Percentiles rank a stretch among this genome's conserved stretches.
Evolutionary conservation across 2,329 filamentous ascomycete genomes (phyloP).

Genomic region (Xylariaceae sp.): DNA sequence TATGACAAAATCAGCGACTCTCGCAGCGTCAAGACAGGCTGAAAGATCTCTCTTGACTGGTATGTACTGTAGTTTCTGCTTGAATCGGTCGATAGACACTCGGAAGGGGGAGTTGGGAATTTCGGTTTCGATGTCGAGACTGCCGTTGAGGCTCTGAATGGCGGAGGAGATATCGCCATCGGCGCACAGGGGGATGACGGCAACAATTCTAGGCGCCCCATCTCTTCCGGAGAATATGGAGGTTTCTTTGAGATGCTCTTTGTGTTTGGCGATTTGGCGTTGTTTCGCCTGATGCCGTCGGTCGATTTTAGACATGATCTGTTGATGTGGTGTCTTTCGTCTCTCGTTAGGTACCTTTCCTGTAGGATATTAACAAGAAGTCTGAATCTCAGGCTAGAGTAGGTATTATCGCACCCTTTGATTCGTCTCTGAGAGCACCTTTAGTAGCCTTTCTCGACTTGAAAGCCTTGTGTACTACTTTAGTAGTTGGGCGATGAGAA

Average conservation of each 20-base stretch:
- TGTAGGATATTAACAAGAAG: conserved; percentile 32
- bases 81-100: conserved; percentile 82
- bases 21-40: conserved; percentile 77
- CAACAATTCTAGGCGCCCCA: conserved; percentile 82
- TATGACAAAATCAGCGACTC: conserved; percentile 86
- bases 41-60: conserved; percentile 69
- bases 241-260: conserved; percentile 73
- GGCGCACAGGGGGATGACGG: conserved; percentile 76
- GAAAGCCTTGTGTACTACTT: conserved; percentile 81
- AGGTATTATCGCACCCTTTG: conserved; percentile 63
- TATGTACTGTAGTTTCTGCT: conserved; percentile 88
- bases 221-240: conserved; percentile 83
- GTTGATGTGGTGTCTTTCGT: conserved; percentile 90
- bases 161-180: conserved; percentile 66
- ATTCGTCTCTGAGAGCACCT: conserved; percentile 74
- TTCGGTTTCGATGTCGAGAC: conserved; percentile 72
- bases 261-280: conserved; percentile 76
- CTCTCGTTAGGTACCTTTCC: conserved; percentile 77
- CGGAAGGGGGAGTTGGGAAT: conserved; percentile 57
- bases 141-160: conserved; percentile 67
- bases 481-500: conserved; percentile 90
- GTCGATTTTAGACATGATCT: conserved; percentile 96
- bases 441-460: conserved; percentile 92
- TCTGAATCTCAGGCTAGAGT: background rate
- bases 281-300: conserved; percentile 93